phyloP scores from a whole-genome alignment of 495 filamentous ascomycete genomes.

The Aspergillus cavernicola region DNA sequence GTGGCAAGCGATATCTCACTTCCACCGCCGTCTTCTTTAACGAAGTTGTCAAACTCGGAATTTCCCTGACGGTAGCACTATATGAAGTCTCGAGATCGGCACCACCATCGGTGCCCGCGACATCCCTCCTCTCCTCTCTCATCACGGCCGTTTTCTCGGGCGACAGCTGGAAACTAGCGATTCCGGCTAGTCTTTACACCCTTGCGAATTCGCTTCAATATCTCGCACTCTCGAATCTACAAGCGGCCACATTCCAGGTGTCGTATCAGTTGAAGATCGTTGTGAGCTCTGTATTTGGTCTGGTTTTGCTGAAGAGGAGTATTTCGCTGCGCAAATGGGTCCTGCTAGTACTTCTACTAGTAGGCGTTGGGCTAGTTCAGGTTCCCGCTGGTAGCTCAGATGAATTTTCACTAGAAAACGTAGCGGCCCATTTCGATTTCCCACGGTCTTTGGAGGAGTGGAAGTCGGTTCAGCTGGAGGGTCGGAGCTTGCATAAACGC shows the following conservation, averaged over 20 bases:
- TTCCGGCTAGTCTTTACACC: slow-evolving; percentile 86
- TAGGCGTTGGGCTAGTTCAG: slow-evolving; percentile 85
- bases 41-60: slow-evolving; percentile 84
- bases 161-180: slow-evolving; percentile 95
- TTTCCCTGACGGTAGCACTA: slow-evolving; percentile 80
- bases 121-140: slow-evolving; percentile 76
- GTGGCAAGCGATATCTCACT: slow-evolving; percentile 82
- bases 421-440: slow-evolving; percentile 54
- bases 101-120: slow-evolving; percentile 71
- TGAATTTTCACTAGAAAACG: slow-evolving; percentile 51
- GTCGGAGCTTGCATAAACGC: slow-evolving; percentile 54
- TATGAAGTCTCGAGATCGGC: slow-evolving; percentile 78
- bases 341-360: slow-evolving; percentile 70
- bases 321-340: slow-evolving; percentile 73
- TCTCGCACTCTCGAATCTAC: slow-evolving; percentile 84
- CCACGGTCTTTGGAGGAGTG: slow-evolving; percentile 65
- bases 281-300: slow-evolving; percentile 84
- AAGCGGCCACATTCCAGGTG: slow-evolving; percentile 87
- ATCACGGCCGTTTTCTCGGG: slow-evolving; percentile 75
- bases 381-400: slow-evolving; percentile 56
- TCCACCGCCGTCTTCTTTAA: slow-evolving; percentile 94
- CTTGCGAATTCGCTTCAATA: slow-evolving; percentile 90
- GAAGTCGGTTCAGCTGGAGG: slow-evolving; percentile 40
- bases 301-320: slow-evolving; percentile 66
- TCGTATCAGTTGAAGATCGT: slow-evolving; percentile 93